Evolutionary conservation across 2,329 filamentous ascomycete species (phyloP).

Genomic region (Monosporascus sp.): DNA sequence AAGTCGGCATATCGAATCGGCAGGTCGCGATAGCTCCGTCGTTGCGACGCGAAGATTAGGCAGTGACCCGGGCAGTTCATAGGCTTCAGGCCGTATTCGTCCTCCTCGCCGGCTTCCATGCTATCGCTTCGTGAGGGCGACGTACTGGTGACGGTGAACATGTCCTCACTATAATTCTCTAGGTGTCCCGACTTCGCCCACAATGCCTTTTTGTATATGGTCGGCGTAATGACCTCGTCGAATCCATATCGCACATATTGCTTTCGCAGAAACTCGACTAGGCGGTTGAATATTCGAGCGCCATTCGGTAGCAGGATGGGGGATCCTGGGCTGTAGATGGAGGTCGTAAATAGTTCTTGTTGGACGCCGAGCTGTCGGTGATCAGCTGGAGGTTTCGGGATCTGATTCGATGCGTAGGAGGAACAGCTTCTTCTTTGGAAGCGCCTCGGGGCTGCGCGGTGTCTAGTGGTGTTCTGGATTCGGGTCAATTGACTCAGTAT

Average conservation of each 20-base stretch:
- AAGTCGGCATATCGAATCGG: constrained; percentile 94
- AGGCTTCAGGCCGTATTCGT: constrained; percentile 67
- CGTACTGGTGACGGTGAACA: constrained; percentile 73
- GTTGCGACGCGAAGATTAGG: constrained; percentile 76
- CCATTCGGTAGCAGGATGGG: constrained; percentile 81
- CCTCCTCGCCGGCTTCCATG: constrained; percentile 22
- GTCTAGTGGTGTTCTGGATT: constrained; percentile 4
- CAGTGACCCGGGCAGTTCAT: constrained; percentile 99
- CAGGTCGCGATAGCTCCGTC: constrained; percentile 82
- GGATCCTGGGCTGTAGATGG: constrained; percentile 76
- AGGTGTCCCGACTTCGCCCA: constrained; percentile 85
- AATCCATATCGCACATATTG: constrained; percentile 85
- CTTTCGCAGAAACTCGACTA: constrained; percentile 73
- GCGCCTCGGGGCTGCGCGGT: constrained; percentile 2
- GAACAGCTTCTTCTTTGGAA: constrained; percentile 20
- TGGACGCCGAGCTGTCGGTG: constrained; percentile 56
- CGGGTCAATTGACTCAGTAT: constrained; percentile 9
- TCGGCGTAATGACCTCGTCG: constrained; percentile 82
- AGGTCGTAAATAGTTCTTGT: constrained; percentile 75
- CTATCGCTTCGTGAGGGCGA: constrained; percentile 34
- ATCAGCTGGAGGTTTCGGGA: constrained; percentile 35
- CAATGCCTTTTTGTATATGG: constrained; percentile 82
- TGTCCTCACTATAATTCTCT: constrained; percentile 86
- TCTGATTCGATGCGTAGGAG: constrained; percentile 20
- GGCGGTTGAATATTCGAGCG: constrained; percentile 75